Evolutionary conservation across 257 asterid genomes (phyloP).

Genomic region (Solanum stenotomum): DNA sequence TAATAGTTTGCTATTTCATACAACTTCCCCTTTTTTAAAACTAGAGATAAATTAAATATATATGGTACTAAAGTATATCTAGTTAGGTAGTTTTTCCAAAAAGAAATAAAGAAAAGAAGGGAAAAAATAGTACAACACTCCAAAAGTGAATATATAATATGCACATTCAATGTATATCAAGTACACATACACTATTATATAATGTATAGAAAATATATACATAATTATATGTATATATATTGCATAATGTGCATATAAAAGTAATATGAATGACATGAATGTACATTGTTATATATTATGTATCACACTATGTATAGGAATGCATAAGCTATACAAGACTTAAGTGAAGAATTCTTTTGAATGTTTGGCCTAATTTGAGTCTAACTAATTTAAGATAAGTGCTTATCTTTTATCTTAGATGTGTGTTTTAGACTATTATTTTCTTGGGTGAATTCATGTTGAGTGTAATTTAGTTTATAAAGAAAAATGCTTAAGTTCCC

Average conservation of each 20-base stretch:
- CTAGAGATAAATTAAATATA: too few species aligned
- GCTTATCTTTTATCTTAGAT: too few species aligned
- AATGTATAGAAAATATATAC: background rate
- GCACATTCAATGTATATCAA: background rate
- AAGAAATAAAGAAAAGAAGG: too few species aligned
- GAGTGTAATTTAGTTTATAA: background rate
- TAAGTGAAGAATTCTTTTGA: background rate
- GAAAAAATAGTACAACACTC: background rate
- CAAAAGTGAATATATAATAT: background rate
- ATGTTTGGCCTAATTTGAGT: background rate
- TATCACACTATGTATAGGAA: background rate
- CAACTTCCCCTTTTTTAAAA: too few species aligned
- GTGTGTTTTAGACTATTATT: background rate
- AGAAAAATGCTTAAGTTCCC: too few species aligned
- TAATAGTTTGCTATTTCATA: too few species aligned
- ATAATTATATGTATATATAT: too few species aligned
- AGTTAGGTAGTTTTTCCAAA: too few species aligned
- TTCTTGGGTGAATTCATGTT: background rate
- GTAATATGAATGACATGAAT: background rate
- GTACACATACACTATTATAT: background rate
- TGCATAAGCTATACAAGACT: background rate
- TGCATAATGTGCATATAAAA: background rate
- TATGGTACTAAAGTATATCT: too few species aligned
- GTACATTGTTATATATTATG: background rate
- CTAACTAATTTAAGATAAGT: too few species aligned